A percentile compares a stretch with the other conserved stretches of the same genome.
phyloP scores from a whole-genome alignment of 345 rosid genomes.

The Gynandropsis gynandra region DNA sequence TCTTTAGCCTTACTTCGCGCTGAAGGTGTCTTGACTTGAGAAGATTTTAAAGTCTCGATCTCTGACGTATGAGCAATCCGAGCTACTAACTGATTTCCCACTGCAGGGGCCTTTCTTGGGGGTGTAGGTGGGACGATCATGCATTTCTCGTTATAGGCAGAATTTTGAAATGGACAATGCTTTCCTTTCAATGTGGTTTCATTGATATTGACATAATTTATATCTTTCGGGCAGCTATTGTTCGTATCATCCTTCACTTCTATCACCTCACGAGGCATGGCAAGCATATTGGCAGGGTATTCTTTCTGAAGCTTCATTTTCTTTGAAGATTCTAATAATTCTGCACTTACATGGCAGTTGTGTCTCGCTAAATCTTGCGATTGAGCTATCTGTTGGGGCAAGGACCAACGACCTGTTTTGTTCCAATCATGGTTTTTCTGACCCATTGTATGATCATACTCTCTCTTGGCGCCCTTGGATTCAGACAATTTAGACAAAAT shows the following conservation, averaged over 20 bases:
- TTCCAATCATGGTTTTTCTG: constrained; percentile 21
- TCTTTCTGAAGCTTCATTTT: constrained; percentile 37
- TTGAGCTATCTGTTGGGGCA: constrained; percentile 23
- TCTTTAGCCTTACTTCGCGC: constrained; percentile 25
- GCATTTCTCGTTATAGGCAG: constrained; percentile 19
- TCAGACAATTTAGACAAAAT: constrained; percentile 23
- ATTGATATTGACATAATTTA: constrained; percentile 16
- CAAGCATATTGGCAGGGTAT: constrained; percentile 15
- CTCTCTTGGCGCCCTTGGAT: constrained; percentile 44
- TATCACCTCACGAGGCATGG: constrained; percentile 21
- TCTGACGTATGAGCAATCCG: constrained; percentile 20
- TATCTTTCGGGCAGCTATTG: constrained; percentile 20
- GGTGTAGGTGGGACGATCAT: constrained; percentile 26
- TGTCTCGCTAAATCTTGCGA: constrained; percentile 24
- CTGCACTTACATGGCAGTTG: constrained; percentile 15
- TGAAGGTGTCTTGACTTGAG: constrained; percentile 23
- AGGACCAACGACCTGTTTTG: constrained; percentile 15
- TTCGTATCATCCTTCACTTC: constrained; percentile 23
- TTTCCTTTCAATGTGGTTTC: constrained; percentile 19
- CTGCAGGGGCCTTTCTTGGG: constrained; percentile 25
- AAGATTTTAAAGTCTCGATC: constrained; percentile 22
- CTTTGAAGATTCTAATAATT: constrained; percentile 27
- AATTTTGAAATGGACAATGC: constrained; percentile 20
- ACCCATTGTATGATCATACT: constrained; percentile 25
- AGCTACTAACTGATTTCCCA: constrained; percentile 20